phyloP scores from a whole-genome alignment of 768 basidiomycete species.

The Phaeolepiota aurea region DNA sequence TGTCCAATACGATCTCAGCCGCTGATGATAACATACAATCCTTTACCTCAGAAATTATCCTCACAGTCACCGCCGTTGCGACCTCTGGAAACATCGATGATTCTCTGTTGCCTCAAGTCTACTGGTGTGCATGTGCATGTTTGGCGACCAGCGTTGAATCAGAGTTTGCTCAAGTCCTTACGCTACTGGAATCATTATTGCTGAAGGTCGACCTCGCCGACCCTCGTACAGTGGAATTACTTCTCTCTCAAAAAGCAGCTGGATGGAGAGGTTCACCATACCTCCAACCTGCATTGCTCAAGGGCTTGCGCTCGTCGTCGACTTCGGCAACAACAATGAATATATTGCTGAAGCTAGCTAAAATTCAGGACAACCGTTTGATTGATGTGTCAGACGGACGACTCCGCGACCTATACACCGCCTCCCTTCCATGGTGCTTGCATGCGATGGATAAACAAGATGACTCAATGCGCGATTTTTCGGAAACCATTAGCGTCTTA shows the following conservation, averaged over 20 bases:
- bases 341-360: slow-evolving; percentile 55
- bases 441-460: slow-evolving; percentile 70
- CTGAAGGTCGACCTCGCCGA: slow-evolving; percentile 67
- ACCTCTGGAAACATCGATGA: slow-evolving; percentile 47
- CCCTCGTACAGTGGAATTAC: slow-evolving; percentile 52
- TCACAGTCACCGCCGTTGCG: slow-evolving; percentile 61
- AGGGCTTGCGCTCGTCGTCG: slow-evolving; percentile 71
- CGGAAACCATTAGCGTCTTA: slow-evolving; percentile 61
- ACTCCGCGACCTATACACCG: slow-evolving; percentile 74
- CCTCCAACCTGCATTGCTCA: slow-evolving; percentile 64
- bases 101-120: slow-evolving; percentile 69
- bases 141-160: slow-evolving; percentile 75
- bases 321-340: slow-evolving; percentile 62
- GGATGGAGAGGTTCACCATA: slow-evolving; percentile 61
- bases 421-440: slow-evolving; percentile 83
- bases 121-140: slow-evolving; percentile 80
- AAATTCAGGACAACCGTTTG: slow-evolving; percentile 51
- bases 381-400: slow-evolving; percentile 67
- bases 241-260: slow-evolving; percentile 58
- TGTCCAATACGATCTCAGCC: slow-evolving; percentile 78
- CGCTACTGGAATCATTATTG: slow-evolving; percentile 58
- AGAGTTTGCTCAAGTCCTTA: slow-evolving; percentile 66
- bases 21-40: slow-evolving; percentile 69
- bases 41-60: slow-evolving; percentile 78
- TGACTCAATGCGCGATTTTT: slow-evolving; percentile 57